These are phyloP conservation scores for Candida pini DNA, from an alignment of 805 yeast species.

Conservation along the genomic window DNA sequence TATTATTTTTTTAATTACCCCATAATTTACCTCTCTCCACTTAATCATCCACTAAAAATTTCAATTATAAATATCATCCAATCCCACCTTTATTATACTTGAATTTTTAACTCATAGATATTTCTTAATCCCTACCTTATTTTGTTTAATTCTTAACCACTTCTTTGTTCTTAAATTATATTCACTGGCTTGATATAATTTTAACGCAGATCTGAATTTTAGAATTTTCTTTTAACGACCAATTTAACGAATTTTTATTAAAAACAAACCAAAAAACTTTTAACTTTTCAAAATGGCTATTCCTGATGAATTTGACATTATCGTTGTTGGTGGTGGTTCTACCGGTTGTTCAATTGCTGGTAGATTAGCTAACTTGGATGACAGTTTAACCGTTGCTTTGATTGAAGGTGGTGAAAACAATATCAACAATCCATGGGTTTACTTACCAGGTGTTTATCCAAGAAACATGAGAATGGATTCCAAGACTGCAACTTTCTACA, in stretches of 20 bases:
- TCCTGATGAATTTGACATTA: conserved; percentile 26
- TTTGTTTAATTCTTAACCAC: no score
- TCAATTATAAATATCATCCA: no score
- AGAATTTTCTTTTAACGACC: not conserved
- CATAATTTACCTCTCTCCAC: no score
- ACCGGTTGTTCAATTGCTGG: conserved; percentile 26
- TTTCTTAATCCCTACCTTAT: no score
- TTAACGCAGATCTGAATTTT: not conserved
- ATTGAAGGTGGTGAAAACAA: conserved; percentile 28
- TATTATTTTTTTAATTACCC: no score
- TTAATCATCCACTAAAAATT: no score
- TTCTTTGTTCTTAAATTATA: not conserved
- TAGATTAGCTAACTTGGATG: conserved; percentile 25
- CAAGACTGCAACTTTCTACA: conserved; percentile 26
- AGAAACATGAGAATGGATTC: conserved; percentile 28
- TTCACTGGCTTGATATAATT: conserved; percentile 1
- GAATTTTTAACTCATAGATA: no score
- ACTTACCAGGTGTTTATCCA: conserved; percentile 26
- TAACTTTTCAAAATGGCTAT: conserved; percentile 16
- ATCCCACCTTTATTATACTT: no score
- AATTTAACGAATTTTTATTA: not conserved
- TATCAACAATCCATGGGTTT: conserved; percentile 27
- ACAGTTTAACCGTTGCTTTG: conserved; percentile 19
- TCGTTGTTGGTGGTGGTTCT: conserved; percentile 27
- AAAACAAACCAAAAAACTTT: not conserved